These are phyloP conservation scores for Phyllosticta paracitricarpa DNA, from an alignment of 2,329 filamentous ascomycete species.

Conservation along the genomic window DNA sequence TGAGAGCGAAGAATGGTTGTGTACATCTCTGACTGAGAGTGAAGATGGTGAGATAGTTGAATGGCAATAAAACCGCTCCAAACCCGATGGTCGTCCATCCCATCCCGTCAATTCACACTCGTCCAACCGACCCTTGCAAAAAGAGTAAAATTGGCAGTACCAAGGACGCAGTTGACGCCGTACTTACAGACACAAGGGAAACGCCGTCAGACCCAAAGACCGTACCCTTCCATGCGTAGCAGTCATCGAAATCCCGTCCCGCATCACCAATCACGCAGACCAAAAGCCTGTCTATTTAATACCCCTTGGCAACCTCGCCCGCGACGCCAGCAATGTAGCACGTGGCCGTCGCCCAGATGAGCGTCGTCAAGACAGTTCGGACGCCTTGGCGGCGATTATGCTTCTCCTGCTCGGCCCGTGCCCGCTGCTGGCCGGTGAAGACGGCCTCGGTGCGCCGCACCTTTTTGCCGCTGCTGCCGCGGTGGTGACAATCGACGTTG, in stretches of 20 bases:
- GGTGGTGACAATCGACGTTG: not conserved
- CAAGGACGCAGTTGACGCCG: too few relatives aligned
- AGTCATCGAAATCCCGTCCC: too few relatives aligned
- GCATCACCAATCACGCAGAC: not conserved
- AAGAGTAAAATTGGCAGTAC: too few relatives aligned
- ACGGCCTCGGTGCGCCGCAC: slow-evolving; percentile 7
- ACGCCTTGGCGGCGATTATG: slow-evolving; percentile 1
- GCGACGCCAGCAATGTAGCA: slow-evolving; percentile 9
- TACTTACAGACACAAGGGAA: not conserved
- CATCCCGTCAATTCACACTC: too few relatives aligned
- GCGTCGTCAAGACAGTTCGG: slow-evolving; percentile 1
- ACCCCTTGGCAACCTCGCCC: slow-evolving; percentile 7
- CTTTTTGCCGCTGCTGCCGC: slow-evolving; percentile 1
- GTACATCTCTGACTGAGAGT: too few relatives aligned
- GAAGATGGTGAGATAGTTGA: too few relatives aligned
- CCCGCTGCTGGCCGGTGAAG: slow-evolving; percentile 4
- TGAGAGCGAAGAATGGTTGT: too few relatives aligned
- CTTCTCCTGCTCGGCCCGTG: not conserved
- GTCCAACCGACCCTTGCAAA: too few relatives aligned
- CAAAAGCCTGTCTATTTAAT: not conserved
- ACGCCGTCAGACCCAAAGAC: not conserved
- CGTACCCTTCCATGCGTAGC: too few relatives aligned
- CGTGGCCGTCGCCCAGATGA: slow-evolving; percentile 10
- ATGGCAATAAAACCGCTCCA: too few relatives aligned
- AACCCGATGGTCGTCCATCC: too few relatives aligned